Conservation (phyloP, 306 rosid genomes). For the Vicia sativa region DNA sequence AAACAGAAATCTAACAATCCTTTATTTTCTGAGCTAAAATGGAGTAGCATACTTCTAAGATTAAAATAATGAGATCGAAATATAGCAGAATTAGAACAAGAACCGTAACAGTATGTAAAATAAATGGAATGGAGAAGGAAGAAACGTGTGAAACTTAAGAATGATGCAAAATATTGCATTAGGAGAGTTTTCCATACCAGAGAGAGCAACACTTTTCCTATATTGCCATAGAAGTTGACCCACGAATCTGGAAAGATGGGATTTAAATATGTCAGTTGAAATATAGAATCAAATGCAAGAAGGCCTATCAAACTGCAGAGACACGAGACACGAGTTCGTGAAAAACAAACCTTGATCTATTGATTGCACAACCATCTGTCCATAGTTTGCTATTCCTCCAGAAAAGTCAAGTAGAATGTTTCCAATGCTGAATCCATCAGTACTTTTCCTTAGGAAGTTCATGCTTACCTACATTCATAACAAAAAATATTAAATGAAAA, state of each 20-base stretch:
- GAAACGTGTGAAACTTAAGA: slow-evolving; percentile 8
- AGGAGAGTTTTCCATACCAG: slow-evolving; percentile 59
- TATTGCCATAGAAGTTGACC: slow-evolving; percentile 92
- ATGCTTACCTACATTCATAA: slow-evolving; percentile 44
- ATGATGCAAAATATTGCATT: slow-evolving; percentile 9
- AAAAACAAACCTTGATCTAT: slow-evolving; percentile 83
- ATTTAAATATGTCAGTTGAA: slow-evolving; percentile 32
- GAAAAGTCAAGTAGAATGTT: slow-evolving; percentile 78
- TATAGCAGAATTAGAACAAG: slow-evolving; percentile 10
- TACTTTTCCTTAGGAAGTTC: slow-evolving; percentile 65
- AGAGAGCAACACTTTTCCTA: slow-evolving; percentile 84
- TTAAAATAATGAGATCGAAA: slow-evolving; percentile 18
- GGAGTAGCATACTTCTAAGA: slow-evolving; percentile 12
- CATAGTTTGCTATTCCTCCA: slow-evolving; percentile 76
- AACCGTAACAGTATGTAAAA: slow-evolving; percentile 10
- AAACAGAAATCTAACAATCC: background rate
- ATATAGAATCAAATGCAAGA: slow-evolving; percentile 27
- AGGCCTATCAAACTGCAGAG: slow-evolving; percentile 16
- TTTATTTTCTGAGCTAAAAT: background rate
- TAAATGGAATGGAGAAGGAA: background rate
- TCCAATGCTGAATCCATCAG: slow-evolving; percentile 89
- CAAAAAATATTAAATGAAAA: slow-evolving; percentile 26
- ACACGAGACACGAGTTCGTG: slow-evolving; percentile 20
- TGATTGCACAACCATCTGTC: slow-evolving; percentile 82
- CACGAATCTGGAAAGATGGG: slow-evolving; percentile 70